Conservation (phyloP, 352 stramenopile species). For the Pythium rhizo-oryzae region DNA sequence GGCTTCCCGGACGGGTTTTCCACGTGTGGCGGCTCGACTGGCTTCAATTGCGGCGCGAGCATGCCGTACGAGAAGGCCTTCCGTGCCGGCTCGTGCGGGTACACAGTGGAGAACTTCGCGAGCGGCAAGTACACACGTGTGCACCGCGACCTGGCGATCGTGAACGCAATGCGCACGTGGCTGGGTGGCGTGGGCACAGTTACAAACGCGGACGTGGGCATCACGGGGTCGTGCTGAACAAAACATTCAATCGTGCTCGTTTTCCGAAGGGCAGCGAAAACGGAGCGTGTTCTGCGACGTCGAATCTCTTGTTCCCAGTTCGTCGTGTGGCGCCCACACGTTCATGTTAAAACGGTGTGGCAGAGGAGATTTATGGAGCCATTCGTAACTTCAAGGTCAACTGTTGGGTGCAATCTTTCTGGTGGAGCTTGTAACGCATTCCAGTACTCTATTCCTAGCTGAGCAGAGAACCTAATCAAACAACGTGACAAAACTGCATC, state of each 20-base stretch:
- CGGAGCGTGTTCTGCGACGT: too few species aligned
- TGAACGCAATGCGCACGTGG: slow-evolving; percentile 29
- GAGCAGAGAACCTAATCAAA: too few species aligned
- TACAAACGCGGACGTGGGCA: slow-evolving; percentile 39
- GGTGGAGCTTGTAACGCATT: too few species aligned
- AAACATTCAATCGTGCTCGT: background rate
- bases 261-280: too few species aligned
- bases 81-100: slow-evolving; percentile 43
- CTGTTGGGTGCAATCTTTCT: too few species aligned
- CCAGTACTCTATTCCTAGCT: too few species aligned
- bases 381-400: too few species aligned
- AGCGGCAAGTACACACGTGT: slow-evolving; percentile 38
- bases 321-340: too few species aligned
- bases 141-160: slow-evolving; percentile 64
- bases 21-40: slow-evolving; percentile 31
- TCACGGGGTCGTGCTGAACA: slow-evolving; percentile 32
- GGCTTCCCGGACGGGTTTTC: slow-evolving; percentile 52
- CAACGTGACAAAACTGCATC: too few species aligned
- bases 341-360: too few species aligned
- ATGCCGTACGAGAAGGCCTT: slow-evolving; percentile 62
- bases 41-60: slow-evolving; percentile 36
- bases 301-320: too few species aligned
- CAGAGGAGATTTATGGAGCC: too few species aligned
- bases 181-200: slow-evolving; percentile 34
- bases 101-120: slow-evolving; percentile 41